A percentile compares a stretch with the other conserved stretches of the same genome.
Evolutionary conservation across 1,284 basidiomycete species (phyloP).

Genomic region (Anthracocystis walkeri): DNA sequence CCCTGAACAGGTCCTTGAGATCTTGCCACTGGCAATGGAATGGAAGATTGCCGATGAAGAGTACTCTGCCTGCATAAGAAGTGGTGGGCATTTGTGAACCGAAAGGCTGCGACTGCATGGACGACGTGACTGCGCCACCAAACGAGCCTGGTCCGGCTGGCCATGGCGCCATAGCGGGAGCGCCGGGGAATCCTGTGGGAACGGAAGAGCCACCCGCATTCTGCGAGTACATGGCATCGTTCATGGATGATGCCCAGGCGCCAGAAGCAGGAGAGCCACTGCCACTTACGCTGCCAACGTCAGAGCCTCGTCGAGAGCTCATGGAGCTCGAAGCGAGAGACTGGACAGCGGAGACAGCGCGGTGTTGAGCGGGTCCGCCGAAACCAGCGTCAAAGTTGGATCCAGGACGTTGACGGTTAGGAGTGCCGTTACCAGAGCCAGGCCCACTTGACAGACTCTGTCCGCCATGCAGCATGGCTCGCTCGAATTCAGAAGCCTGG

Average conservation of each 20-base stretch:
- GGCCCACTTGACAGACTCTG: conserved; percentile 9
- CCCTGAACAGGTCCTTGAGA: conserved; percentile 66
- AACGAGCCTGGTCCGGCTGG: conserved; percentile 37
- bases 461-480: conserved; percentile 30
- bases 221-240: conserved; percentile 25
- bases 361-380: conserved; percentile 22
- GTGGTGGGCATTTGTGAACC: conserved; percentile 45
- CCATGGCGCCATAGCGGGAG: conserved; percentile 49
- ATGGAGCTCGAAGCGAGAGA: conserved; percentile 18
- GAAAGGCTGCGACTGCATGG: conserved; percentile 50
- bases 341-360: conserved; percentile 34
- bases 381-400: conserved; percentile 16
- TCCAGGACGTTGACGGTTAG: conserved; percentile 17
- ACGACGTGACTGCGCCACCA: conserved; percentile 15
- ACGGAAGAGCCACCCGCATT: conserved; percentile 44
- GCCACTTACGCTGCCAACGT: conserved; percentile 19
- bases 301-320: conserved; percentile 35
- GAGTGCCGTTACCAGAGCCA: conserved; percentile 19
- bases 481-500: conserved; percentile 26
- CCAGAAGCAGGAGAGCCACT: conserved; percentile 7
- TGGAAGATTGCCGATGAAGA: conserved; percentile 67
- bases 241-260: conserved; percentile 12
- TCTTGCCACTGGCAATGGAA: conserved; percentile 70
- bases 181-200: conserved; percentile 51
- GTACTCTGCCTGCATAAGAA: conserved; percentile 65